phyloP scores from a whole-genome alignment of 768 basidiomycete genomes.

The Tricholoma bakamatsutake region DNA sequence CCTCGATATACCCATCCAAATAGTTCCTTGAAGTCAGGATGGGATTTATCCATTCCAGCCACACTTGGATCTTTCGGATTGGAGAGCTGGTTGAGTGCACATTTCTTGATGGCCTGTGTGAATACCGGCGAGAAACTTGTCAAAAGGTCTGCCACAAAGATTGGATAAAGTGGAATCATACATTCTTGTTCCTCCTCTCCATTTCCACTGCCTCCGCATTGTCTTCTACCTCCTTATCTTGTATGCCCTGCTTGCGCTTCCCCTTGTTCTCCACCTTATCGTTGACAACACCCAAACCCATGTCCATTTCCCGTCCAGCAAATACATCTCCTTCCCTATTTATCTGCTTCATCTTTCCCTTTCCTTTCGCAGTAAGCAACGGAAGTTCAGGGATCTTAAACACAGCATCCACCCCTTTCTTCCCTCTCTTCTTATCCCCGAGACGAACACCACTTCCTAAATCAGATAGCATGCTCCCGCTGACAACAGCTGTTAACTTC shows the following conservation, averaged over 20 bases:
- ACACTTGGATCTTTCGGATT: slow-evolving; percentile 32
- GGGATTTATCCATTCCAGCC: slow-evolving; percentile 33
- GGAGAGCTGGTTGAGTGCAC: slow-evolving; percentile 33
- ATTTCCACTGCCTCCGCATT: slow-evolving; percentile 22
- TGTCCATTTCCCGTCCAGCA: slow-evolving; percentile 18
- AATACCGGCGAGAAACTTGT: neutral
- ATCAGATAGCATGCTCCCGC: slow-evolving; percentile 22
- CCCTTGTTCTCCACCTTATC: slow-evolving; percentile 17
- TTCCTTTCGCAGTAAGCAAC: slow-evolving; percentile 17
- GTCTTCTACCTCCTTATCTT: slow-evolving; percentile 11
- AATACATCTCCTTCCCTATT: slow-evolving; percentile 30
- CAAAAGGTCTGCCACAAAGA: neutral
- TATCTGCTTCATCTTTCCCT: slow-evolving; percentile 31
- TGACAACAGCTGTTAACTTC: slow-evolving; percentile 20
- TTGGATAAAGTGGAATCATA: slow-evolving; percentile 22
- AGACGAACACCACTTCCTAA: slow-evolving; percentile 34
- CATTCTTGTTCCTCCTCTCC: slow-evolving; percentile 60
- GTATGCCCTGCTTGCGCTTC: slow-evolving; percentile 22
- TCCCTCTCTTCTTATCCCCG: slow-evolving; percentile 13
- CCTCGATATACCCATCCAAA: slow-evolving; percentile 41
- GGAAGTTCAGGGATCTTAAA: slow-evolving; percentile 52
- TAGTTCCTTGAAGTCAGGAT: slow-evolving; percentile 49
- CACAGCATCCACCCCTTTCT: slow-evolving; percentile 15
- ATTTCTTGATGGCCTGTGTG: slow-evolving; percentile 40
- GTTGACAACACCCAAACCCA: slow-evolving; percentile 14